Base-by-base conservation (phyloP, 306 rosid species). In the Alnus rubra region DNA sequence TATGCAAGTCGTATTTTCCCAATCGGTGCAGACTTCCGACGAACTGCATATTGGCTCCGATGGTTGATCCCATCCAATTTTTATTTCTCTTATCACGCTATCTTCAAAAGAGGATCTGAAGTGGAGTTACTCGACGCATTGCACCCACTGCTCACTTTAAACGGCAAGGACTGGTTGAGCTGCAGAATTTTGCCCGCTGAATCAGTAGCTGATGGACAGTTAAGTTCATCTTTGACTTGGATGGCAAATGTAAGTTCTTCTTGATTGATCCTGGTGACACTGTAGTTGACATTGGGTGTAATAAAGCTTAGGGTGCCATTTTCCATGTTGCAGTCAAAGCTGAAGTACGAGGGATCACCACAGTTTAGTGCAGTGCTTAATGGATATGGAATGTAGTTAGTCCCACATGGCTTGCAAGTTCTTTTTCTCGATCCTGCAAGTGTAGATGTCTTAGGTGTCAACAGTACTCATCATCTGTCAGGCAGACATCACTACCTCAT, bases 11-110 rank as follows among this genome's bases (percentile, higher is more conserved):
- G 28, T 23, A 23, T 23, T n/a, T 7, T 54, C 59, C 74, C 74
- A 82, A 53, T 63, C 37, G 3, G 1, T n/a, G 78, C 78, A 82
- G 74, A 45, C 72, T 3, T 10, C 7, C 0, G 47, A 23, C 47
- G 71, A 37, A 11, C 7, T 73, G 59, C 81, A 82, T 7, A 45
- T 9, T 12, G 85, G 85, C n/a, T 47, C 54, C 2, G 7, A 19
- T 10, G 78, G 62, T 18, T 19, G 63, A 35, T 3, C 35, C 85
- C 81, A 82, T 37, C 55, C 37, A 12, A 82, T 62, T 71, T 76
- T 63, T 35, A 53, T 14, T 63, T 82, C 62, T 37, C 7, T 45
- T 31, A 56, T 18, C 63, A 2, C 0, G 7, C 12, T n/a, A 56
- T 56, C 31, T 1, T 56, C 28, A 23, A 19, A n/a, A n/a, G 18